Evolutionary conservation across 75 land plant species (phyloP).

Genomic region (Gnetum montanum): DNA sequence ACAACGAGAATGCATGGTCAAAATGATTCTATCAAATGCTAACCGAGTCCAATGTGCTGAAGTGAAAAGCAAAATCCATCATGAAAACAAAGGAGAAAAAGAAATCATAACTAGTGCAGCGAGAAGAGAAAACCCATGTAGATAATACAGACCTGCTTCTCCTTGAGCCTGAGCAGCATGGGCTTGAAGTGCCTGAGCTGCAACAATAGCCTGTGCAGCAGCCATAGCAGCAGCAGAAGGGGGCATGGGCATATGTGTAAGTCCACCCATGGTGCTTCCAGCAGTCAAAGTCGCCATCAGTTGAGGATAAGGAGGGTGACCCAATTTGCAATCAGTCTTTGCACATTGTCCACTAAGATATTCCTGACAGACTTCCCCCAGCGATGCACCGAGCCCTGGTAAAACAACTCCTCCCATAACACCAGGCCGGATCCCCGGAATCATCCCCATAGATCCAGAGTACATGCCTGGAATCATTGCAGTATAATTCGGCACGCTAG

Average conservation of each 20-base stretch:
- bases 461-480: slow-evolving; percentile 55
- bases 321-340: slow-evolving; percentile 63
- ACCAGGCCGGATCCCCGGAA: slow-evolving; percentile 59
- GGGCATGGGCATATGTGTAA: slow-evolving; percentile 79
- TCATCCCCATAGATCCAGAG: slow-evolving; percentile 73
- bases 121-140: background rate
- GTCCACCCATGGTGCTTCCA: slow-evolving; percentile 66
- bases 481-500: slow-evolving; percentile 61
- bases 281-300: slow-evolving; percentile 76
- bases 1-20: too few relatives aligned
- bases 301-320: slow-evolving; percentile 75
- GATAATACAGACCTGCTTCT: slow-evolving; percentile 24
- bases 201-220: slow-evolving; percentile 93
- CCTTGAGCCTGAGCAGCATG: slow-evolving; percentile 76
- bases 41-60: too few relatives aligned
- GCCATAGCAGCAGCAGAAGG: slow-evolving; percentile 99
- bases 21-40: too few relatives aligned
- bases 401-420: slow-evolving; percentile 70
- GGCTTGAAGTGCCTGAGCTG: slow-evolving; percentile 90
- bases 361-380: slow-evolving; percentile 84
- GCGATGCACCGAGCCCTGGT: slow-evolving; percentile 77
- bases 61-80: too few relatives aligned
- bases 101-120: too few relatives aligned
- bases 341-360: slow-evolving; percentile 69
- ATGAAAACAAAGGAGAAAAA: too few relatives aligned